A percentile compares a stretch with the other conserved stretches of the same genome.
Evolutionary conservation across 495 filamentous ascomycete species (phyloP).

Genomic region (Penicillium alfredii): DNA sequence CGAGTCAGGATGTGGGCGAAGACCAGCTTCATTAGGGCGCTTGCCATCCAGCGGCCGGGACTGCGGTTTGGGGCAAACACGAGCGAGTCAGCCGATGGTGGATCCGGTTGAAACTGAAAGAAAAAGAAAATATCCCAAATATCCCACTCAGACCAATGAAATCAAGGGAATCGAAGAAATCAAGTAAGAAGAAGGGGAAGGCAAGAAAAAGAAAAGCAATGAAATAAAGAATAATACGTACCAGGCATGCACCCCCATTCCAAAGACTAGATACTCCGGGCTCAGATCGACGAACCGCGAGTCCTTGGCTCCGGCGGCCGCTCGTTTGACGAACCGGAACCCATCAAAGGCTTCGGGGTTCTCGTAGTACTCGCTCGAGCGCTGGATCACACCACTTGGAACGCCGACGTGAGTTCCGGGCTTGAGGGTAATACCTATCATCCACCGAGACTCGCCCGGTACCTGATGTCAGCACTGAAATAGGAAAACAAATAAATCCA

Average conservation of each 20-base stretch:
- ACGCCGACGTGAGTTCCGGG: conserved; percentile 20
- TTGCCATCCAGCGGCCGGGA: conserved; percentile 53
- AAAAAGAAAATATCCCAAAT: too few species aligned
- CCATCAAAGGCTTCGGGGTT: conserved; percentile 24
- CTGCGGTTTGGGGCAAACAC: conserved; percentile 13
- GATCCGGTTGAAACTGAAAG: conserved; percentile 14
- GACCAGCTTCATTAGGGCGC: conserved; percentile 48
- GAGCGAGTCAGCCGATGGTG: conserved; percentile 12
- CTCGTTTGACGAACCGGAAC: conserved; percentile 23
- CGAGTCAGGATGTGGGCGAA: conserved; percentile 40
- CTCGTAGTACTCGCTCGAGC: conserved; percentile 10
- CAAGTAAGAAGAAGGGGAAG: background rate
- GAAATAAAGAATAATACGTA: conserved; percentile 5
- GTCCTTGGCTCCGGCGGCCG: conserved; percentile 11
- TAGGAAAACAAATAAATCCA: too few species aligned
- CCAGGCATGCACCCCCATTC: conserved; percentile 25
- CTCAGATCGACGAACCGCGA: conserved; percentile 18
- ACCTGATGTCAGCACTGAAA: too few species aligned
- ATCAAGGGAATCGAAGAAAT: too few species aligned
- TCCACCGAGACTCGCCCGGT: too few species aligned
- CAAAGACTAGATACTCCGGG: conserved; percentile 24
- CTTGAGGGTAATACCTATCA: conserved; percentile 21
- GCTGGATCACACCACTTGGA: conserved; percentile 22
- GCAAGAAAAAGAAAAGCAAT: background rate
- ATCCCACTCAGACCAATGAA: too few species aligned